These are phyloP conservation scores for Urochloa ruziziensis DNA, from an alignment of 176 grass and related monocot genomes.

Conservation along the genomic window DNA sequence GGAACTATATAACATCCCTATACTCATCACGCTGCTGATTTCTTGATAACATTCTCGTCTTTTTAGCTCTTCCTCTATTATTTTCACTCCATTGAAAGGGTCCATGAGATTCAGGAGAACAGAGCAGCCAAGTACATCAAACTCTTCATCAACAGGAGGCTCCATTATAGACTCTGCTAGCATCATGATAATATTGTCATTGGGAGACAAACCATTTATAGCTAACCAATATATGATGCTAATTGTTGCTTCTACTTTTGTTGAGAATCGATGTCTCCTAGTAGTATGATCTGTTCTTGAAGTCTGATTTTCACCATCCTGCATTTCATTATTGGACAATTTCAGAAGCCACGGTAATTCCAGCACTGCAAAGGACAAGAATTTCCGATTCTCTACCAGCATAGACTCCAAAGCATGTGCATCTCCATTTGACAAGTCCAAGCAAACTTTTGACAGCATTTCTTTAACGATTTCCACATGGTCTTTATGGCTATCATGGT, in stretches of 20 bases:
- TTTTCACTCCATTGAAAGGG: constrained; percentile 79
- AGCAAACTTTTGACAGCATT: constrained; percentile 65
- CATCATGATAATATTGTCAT: constrained; percentile 71
- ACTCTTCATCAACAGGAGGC: constrained; percentile 64
- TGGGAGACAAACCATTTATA: constrained; percentile 62
- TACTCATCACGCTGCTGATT: constrained; percentile 84
- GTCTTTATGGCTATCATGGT: constrained; percentile 42
- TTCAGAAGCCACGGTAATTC: constrained; percentile 89
- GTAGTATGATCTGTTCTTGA: constrained; percentile 34
- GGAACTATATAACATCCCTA: constrained; percentile 89
- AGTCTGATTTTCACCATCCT: constrained; percentile 44
- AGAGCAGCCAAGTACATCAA: constrained; percentile 65
- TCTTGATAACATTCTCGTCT: constrained; percentile 72
- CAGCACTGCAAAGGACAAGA: constrained; percentile 61
- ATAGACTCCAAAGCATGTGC: constrained; percentile 40
- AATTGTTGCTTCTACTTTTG: constrained; percentile 55
- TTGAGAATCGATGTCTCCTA: constrained; percentile 52
- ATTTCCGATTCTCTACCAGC: constrained; percentile 65
- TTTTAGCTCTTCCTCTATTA: constrained; percentile 89
- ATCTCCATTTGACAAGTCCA: constrained; percentile 58
- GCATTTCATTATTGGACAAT: constrained; percentile 54
- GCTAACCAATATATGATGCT: constrained; percentile 74
- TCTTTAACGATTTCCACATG: constrained; percentile 49
- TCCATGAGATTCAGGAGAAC: constrained; percentile 90
- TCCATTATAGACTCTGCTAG: constrained; percentile 80